A percentile compares a stretch with the other conserved stretches of the same genome.
These are phyloP conservation scores for Monilinia laxa DNA, from an alignment of 2,329 filamentous ascomycete species.

Conservation along the genomic window DNA sequence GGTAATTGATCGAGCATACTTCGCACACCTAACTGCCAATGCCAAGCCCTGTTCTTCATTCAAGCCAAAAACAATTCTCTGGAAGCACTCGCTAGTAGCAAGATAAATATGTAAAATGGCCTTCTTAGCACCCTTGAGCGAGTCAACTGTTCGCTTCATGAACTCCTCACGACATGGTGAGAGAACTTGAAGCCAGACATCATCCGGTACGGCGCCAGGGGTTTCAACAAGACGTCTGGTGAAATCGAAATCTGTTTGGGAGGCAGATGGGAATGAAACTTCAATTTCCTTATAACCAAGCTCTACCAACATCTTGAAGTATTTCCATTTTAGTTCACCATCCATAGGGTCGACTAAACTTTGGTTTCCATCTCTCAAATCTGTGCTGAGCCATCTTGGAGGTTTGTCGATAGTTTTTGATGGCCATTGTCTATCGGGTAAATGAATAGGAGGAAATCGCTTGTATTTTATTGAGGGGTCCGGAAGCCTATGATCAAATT, in stretches of 20 bases:
- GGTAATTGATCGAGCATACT: constrained; percentile 83
- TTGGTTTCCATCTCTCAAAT: constrained; percentile 91
- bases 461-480: constrained; percentile 77
- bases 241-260: constrained; percentile 95
- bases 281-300: constrained; percentile 98
- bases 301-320: constrained; percentile 91
- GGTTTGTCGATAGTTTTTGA: constrained; percentile 68
- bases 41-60: constrained; percentile 77
- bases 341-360: constrained; percentile 93
- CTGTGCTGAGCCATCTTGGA: constrained; percentile 86
- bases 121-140: constrained; percentile 85
- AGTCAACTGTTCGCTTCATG: constrained; percentile 85
- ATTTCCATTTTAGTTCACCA: constrained; percentile 90
- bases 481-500: constrained; percentile 57
- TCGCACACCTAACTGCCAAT: constrained; percentile 81
- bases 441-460: constrained; percentile 61
- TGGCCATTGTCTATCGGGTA: constrained; percentile 50
- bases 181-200: constrained; percentile 89
- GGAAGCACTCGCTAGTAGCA: constrained; percentile 94
- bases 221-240: constrained; percentile 84
- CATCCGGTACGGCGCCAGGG: constrained; percentile 77
- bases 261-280: constrained; percentile 91
- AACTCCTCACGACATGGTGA: constrained; percentile 90
- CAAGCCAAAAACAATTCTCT: constrained; percentile 85
- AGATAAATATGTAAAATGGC: constrained; percentile 95